phyloP scores from a whole-genome alignment of 345 rosid genomes.

The Populus alba region DNA sequence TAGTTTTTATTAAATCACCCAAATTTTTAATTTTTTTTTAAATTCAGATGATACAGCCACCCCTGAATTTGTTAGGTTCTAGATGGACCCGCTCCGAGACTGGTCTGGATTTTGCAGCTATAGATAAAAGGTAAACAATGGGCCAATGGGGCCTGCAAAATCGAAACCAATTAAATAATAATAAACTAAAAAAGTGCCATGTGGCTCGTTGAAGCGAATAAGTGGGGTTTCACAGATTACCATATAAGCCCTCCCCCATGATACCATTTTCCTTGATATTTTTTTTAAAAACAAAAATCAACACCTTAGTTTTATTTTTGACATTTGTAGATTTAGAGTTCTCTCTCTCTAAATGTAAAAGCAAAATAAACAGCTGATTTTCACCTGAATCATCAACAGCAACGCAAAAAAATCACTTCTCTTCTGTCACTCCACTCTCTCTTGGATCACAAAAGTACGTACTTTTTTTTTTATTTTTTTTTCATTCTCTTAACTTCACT shows the following conservation, averaged over 20 bases:
- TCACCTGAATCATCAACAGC: conserved; percentile 2
- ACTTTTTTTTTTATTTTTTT: background rate
- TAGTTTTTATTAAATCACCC: too few species aligned
- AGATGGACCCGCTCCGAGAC: too few species aligned
- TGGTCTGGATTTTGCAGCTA: too few species aligned
- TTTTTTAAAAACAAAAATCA: background rate
- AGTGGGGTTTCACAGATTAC: conserved; percentile 21
- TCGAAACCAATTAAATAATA: too few species aligned
- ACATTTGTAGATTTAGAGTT: background rate
- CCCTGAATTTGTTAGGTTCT: too few species aligned
- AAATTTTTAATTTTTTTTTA: too few species aligned
- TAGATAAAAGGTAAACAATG: too few species aligned
- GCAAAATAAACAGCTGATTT: background rate
- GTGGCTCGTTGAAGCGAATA: conserved; percentile 11
- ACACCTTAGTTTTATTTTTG: too few species aligned
- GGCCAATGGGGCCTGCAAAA: too few species aligned
- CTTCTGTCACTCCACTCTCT: background rate
- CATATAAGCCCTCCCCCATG: conserved; percentile 20
- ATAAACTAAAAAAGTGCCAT: background rate
- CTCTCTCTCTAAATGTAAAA: background rate
- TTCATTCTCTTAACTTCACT: background rate
- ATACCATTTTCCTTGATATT: background rate
- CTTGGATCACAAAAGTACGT: conserved; percentile 21
- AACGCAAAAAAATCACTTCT: background rate
- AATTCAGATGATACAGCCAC: too few species aligned